Conservation (phyloP, 176 grass and related monocot genomes). For the Dactylis glomerata region DNA sequence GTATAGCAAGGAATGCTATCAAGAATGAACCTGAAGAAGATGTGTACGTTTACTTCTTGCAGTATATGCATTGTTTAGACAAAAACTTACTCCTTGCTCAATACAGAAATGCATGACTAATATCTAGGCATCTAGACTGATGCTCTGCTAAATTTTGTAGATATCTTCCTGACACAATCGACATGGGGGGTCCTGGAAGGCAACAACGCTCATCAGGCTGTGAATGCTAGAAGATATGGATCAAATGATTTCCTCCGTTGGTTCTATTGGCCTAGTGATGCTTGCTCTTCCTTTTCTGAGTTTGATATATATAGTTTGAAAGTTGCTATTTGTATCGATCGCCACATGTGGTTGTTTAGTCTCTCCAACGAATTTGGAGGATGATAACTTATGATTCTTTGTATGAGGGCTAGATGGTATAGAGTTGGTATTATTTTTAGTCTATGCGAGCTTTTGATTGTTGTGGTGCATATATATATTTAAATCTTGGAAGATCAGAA, state of each 20-base stretch:
- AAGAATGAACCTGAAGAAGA: slow-evolving; percentile 99
- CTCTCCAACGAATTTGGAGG: background rate
- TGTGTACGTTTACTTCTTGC: slow-evolving; percentile 46
- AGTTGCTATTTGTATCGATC: slow-evolving; percentile 29
- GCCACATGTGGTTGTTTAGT: slow-evolving; percentile 21
- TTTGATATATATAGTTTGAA: slow-evolving; percentile 32
- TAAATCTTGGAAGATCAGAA: background rate
- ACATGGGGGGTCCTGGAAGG: slow-evolving; percentile 60
- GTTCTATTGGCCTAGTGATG: background rate
- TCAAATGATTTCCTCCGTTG: background rate
- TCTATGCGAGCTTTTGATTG: background rate
- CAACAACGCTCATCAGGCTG: slow-evolving; percentile 70
- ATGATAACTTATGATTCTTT: slow-evolving; percentile 20
- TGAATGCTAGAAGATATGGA: slow-evolving; percentile 68
- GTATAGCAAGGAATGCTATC: slow-evolving; percentile 89
- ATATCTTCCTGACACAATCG: slow-evolving; percentile 84
- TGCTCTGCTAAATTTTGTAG: slow-evolving; percentile 19
- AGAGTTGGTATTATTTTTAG: slow-evolving; percentile 24
- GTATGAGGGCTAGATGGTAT: slow-evolving; percentile 19
- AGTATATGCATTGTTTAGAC: background rate
- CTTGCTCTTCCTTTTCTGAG: background rate
- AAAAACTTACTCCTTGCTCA: background rate
- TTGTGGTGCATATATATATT: background rate
- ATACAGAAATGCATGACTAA: background rate
- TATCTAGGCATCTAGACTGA: background rate